A percentile compares a stretch with the other conserved stretches of the same genome.
Evolutionary conservation across 306 rosid species (phyloP).

Genomic region (Acacia melanoxylon): DNA sequence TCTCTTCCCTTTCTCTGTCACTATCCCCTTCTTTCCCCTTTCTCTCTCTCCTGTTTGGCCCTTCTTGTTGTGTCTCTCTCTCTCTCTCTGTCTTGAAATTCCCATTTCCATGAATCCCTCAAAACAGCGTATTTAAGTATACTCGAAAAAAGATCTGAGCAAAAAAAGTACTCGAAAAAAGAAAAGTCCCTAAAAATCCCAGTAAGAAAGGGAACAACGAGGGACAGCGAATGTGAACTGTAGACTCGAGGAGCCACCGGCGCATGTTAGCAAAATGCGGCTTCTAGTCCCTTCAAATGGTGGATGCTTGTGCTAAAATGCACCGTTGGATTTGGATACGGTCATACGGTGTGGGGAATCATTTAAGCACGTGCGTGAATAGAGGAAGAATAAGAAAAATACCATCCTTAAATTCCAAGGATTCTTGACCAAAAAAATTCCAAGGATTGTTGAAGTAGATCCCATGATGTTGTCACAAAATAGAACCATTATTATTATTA

Average conservation of each 20-base stretch:
- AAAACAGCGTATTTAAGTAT: background rate
- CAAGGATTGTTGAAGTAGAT: background rate
- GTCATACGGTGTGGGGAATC: background rate
- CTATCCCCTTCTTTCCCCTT: background rate
- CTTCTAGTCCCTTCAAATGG: too few species aligned
- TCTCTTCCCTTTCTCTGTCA: conserved; percentile 41
- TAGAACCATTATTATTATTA: background rate
- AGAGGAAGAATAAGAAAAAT: background rate
- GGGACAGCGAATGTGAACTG: background rate
- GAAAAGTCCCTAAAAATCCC: conserved; percentile 11
- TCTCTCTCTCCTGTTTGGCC: conserved; percentile 16
- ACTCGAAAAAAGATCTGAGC: background rate
- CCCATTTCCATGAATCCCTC: conserved; percentile 29
- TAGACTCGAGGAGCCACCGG: background rate
- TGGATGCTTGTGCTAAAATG: background rate
- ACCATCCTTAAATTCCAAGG: background rate
- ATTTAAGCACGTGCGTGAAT: background rate
- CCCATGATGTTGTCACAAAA: background rate
- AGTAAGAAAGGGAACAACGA: background rate
- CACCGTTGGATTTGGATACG: background rate
- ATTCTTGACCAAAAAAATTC: background rate
- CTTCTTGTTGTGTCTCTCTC: background rate
- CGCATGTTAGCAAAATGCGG: conserved; percentile 40
- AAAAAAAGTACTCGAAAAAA: background rate
- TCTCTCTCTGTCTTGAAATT: background rate